A percentile compares a stretch with the other conserved stretches of the same genome.
Conservation (phyloP, 805 yeast species). For the Hanseniaspora valbyensis region DNA sequence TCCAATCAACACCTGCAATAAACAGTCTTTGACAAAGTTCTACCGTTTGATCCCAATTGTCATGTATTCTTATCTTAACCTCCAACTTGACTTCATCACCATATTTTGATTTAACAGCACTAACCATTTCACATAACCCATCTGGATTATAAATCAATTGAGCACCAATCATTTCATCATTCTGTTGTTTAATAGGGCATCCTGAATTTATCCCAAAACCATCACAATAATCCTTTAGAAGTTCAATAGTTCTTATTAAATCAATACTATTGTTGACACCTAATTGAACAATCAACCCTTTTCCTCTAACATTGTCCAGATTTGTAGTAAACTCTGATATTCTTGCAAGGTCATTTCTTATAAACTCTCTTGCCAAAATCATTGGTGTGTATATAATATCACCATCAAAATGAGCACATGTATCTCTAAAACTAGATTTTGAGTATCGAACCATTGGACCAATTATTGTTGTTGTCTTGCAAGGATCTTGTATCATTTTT, state of each 20-base stretch:
- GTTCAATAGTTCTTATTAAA: constrained; percentile 66
- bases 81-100: constrained; percentile 69
- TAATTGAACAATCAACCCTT: constrained; percentile 64
- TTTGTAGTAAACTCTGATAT: constrained; percentile 77
- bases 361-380: constrained; percentile 93
- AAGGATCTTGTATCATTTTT: constrained; percentile 8
- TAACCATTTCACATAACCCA: constrained; percentile 70
- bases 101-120: constrained; percentile 64
- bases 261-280: constrained; percentile 82
- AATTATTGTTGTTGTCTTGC: constrained; percentile 32
- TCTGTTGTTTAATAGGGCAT: constrained; percentile 91
- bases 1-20: constrained; percentile 81
- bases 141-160: constrained; percentile 82
- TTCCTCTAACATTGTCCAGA: constrained; percentile 43
- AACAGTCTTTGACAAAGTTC: constrained; percentile 64
- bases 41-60: constrained; percentile 60
- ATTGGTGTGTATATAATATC: constrained; percentile 91
- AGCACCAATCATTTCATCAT: constrained; percentile 92
- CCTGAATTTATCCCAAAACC: constrained; percentile 95
- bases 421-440: constrained; percentile 79
- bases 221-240: constrained; percentile 85
- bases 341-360: constrained; percentile 70
- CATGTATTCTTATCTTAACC: constrained; percentile 83
- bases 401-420: constrained; percentile 58
- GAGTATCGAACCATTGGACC: constrained; percentile 98